Conservation (phyloP, 306 rosid species). For the Abrus precatorius region DNA sequence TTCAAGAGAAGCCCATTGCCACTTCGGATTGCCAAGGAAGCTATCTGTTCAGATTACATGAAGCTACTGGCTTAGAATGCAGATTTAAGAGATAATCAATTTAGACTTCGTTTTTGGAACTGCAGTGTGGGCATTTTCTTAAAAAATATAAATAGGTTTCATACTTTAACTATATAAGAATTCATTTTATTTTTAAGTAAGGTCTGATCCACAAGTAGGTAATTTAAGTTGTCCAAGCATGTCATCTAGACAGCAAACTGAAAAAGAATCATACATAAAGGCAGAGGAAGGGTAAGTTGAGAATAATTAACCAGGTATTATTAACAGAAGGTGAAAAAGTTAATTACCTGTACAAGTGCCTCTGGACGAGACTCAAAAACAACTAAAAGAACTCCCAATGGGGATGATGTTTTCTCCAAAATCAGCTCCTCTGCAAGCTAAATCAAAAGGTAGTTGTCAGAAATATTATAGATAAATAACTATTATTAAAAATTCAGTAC, state of each 20-base stretch:
- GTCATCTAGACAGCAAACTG: constrained; percentile 37
- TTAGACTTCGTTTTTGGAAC: background rate
- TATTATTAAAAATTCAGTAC: constrained; percentile 18
- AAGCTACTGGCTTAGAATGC: constrained; percentile 45
- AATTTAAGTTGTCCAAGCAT: constrained; percentile 16
- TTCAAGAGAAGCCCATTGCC: constrained; percentile 98
- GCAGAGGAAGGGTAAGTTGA: constrained; percentile 5
- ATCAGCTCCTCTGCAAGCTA: constrained; percentile 94
- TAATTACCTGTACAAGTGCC: constrained; percentile 88
- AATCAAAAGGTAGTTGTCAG: constrained; percentile 46
- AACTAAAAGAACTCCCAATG: constrained; percentile 93
- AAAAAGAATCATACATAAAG: background rate
- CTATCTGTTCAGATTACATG: constrained; percentile 71
- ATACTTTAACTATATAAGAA: constrained; percentile 15
- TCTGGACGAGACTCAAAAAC: constrained; percentile 99
- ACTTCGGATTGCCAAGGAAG: constrained; percentile 93
- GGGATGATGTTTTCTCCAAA: constrained; percentile 94
- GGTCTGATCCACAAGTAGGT: constrained; percentile 15
- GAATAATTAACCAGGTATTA: constrained; percentile 19
- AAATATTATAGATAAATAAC: constrained; percentile 44
- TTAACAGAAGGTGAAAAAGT: constrained; percentile 17
- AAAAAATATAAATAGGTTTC: background rate
- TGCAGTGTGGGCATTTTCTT: background rate
- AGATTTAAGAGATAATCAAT: constrained; percentile 31
- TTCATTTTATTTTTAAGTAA: constrained; percentile 26